phyloP scores from a whole-genome alignment of 345 rosid genomes.

The Lepidium didymum region DNA sequence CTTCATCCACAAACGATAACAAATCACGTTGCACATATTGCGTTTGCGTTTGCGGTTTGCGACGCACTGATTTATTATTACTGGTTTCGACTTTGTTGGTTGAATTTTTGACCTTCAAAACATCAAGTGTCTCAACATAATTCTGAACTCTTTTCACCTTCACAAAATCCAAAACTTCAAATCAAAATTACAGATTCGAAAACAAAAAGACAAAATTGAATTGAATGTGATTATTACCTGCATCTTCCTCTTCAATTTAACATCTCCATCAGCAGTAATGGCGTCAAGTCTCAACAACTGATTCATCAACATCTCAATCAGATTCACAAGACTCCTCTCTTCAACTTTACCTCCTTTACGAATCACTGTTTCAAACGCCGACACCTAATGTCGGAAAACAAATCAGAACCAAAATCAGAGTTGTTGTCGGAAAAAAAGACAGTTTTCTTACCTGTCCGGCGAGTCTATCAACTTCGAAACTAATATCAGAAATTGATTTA shows the following conservation, averaged over 20 bases:
- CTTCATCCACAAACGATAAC: slow-evolving; percentile 30
- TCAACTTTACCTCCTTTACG: slow-evolving; percentile 73
- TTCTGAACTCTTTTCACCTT: slow-evolving; percentile 91
- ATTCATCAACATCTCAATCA: slow-evolving; percentile 83
- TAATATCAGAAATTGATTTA: slow-evolving; percentile 72
- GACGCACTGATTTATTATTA: slow-evolving; percentile 32
- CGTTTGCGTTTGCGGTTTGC: slow-evolving; percentile 28
- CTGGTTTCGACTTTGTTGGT: slow-evolving; percentile 26
- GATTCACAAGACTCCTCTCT: slow-evolving; percentile 60
- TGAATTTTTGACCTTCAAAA: slow-evolving; percentile 72
- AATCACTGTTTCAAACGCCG: slow-evolving; percentile 65
- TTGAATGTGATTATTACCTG: slow-evolving; percentile 42
- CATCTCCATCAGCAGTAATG: slow-evolving; percentile 81
- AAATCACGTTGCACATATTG: slow-evolving; percentile 23
- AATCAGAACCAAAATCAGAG: background rate
- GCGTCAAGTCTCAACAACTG: slow-evolving; percentile 85
- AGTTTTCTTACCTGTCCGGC: slow-evolving; percentile 68
- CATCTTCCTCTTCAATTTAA: slow-evolving; percentile 86
- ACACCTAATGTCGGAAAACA: slow-evolving; percentile 43
- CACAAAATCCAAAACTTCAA: slow-evolving; percentile 1
- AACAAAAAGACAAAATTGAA: background rate
- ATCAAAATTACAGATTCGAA: background rate
- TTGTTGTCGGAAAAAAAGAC: background rate
- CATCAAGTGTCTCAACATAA: slow-evolving; percentile 81
- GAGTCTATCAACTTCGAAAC: slow-evolving; percentile 83